Evolutionary conservation across 805 yeast species (phyloP).

Genomic region (Metschnikowia sp.): DNA sequence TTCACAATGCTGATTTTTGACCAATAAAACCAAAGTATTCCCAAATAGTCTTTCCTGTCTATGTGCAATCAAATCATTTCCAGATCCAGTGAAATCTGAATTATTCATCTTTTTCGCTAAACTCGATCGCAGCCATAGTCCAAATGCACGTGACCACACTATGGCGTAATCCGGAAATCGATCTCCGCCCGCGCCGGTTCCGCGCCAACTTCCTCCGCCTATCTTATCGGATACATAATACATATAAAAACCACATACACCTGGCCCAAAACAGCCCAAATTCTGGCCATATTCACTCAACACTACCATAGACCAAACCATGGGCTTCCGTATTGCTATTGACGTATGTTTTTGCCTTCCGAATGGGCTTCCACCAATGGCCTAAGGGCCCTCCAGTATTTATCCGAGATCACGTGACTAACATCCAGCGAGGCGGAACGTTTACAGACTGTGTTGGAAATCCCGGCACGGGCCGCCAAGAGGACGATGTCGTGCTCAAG

Average conservation of each 20-base stretch:
- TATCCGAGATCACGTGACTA: conserved; percentile 1
- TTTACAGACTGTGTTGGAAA: conserved; percentile 21
- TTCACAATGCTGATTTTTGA: too few relatives aligned
- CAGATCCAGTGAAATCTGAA: too few relatives aligned
- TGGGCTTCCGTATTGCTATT: conserved; percentile 20
- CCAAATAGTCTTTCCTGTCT: too few relatives aligned
- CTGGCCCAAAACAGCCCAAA: not conserved
- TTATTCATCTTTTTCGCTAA: too few relatives aligned
- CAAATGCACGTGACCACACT: not conserved
- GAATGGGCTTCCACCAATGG: too few relatives aligned
- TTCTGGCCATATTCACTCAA: not conserved
- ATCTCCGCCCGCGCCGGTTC: not conserved
- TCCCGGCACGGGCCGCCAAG: conserved; percentile 17
- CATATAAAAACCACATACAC: not conserved
- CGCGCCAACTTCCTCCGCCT: not conserved
- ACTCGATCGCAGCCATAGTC: too few relatives aligned
- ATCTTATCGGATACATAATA: not conserved
- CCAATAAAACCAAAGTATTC: too few relatives aligned
- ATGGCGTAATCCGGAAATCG: not conserved
- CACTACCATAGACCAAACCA: not conserved
- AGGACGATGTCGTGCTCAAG: conserved; percentile 18
- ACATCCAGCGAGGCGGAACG: conserved; percentile 19
- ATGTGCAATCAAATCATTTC: too few relatives aligned
- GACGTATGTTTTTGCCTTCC: conserved; percentile 14
- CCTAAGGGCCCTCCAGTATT: not conserved